A percentile compares a stretch with the other conserved stretches of the same genome.
Conservation (phyloP, 2,329 filamentous ascomycete species). For the Curvularia lunata region DNA sequence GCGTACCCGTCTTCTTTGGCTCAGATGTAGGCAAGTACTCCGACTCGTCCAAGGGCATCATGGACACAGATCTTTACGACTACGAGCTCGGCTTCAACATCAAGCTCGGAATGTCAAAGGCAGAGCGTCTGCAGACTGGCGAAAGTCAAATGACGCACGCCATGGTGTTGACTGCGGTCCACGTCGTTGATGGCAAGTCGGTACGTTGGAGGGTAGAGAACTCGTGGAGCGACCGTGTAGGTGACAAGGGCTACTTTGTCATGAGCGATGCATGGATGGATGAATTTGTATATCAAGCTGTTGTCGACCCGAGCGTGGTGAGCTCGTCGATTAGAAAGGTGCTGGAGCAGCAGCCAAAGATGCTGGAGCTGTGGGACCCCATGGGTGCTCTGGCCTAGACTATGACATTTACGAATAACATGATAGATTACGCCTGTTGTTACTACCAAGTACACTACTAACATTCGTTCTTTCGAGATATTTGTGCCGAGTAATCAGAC, state of each 20-base stretch:
- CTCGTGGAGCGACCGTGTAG: conserved; percentile 74
- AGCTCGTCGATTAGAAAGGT: conserved; percentile 72
- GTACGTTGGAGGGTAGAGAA: conserved; percentile 89
- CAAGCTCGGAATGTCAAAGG: conserved; percentile 75
- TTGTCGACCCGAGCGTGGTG: conserved; percentile 71
- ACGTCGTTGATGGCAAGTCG: conserved; percentile 70
- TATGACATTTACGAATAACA: neutral
- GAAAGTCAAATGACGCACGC: conserved; percentile 90
- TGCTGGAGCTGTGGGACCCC: conserved; percentile 73
- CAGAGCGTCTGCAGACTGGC: conserved; percentile 72
- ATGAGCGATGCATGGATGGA: conserved; percentile 76
- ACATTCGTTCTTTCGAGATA: neutral
- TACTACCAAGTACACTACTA: neutral
- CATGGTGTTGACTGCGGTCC: conserved; percentile 88
- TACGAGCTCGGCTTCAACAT: conserved; percentile 86
- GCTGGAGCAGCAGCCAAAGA: conserved; percentile 70
- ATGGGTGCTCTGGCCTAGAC: conserved; percentile 71
- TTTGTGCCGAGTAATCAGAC: neutral
- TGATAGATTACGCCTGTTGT: neutral
- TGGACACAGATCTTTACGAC: conserved; percentile 79
- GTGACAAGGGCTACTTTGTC: conserved; percentile 84
- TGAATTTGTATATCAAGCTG: conserved; percentile 82
- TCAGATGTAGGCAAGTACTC: conserved; percentile 86
- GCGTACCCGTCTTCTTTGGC: conserved; percentile 86
- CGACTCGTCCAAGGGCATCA: conserved; percentile 71